Conservation (phyloP, 83 land plant species). For the Isoetes engelmannii region DNA sequence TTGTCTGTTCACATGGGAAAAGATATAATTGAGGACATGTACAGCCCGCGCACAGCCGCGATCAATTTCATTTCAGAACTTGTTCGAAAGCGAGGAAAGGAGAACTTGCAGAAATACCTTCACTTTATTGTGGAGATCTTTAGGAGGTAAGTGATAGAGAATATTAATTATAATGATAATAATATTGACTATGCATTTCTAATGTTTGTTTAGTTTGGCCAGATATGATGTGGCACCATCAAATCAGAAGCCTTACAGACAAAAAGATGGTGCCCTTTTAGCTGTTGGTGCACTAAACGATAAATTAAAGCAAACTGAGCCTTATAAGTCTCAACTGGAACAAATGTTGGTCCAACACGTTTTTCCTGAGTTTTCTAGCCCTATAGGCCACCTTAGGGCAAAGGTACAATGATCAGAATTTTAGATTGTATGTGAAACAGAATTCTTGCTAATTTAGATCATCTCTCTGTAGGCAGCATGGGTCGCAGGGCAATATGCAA, state of each 20-base stretch:
- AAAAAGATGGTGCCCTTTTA: constrained; percentile 96
- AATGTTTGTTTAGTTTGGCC: constrained; percentile 7
- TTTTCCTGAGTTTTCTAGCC: constrained; percentile 89
- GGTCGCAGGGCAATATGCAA: constrained; percentile 98
- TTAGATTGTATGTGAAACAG: background rate
- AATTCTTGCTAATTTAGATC: background rate
- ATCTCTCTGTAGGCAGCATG: constrained; percentile 76
- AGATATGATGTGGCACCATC: constrained; percentile 72
- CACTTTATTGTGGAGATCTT: constrained; percentile 76
- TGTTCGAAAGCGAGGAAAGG: constrained; percentile 86
- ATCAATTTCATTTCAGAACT: constrained; percentile 94
- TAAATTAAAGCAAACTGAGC: constrained; percentile 81
- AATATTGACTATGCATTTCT: background rate
- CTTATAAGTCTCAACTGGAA: constrained; percentile 92
- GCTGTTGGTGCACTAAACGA: constrained; percentile 92
- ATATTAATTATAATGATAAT: background rate
- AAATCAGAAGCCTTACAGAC: constrained; percentile 65
- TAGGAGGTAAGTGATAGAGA: constrained; percentile 42
- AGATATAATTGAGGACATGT: constrained; percentile 98
- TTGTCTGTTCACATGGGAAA: background rate
- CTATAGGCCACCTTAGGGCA: constrained; percentile 90
- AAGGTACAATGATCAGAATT: constrained; percentile 42
- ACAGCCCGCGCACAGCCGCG: constrained; percentile 95
- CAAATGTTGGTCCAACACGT: constrained; percentile 95
- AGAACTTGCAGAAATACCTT: constrained; percentile 81